Conservation (phyloP, 495 filamentous ascomycete species). For the Podospora didyma region DNA sequence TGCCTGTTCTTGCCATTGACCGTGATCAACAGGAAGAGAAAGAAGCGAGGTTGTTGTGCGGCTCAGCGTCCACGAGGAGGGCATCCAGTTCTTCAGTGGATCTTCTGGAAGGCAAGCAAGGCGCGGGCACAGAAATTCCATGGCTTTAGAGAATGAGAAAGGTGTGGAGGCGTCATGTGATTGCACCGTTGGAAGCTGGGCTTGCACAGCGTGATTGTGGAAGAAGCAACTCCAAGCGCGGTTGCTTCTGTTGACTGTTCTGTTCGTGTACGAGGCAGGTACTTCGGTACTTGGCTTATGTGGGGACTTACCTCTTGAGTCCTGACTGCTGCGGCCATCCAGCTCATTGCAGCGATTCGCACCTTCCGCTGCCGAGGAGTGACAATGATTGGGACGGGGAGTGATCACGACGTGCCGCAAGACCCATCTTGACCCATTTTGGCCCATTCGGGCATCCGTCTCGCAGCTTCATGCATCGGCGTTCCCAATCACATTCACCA, state of each 20-base stretch:
- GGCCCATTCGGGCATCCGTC: not conserved
- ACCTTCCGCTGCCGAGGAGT: not conserved
- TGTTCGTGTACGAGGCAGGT: too few species aligned
- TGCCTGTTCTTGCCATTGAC: too few species aligned
- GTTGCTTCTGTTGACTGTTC: too few species aligned
- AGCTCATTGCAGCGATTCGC: not conserved
- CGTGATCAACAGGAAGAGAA: too few species aligned
- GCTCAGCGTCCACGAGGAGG: too few species aligned
- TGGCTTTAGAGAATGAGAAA: not conserved
- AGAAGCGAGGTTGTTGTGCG: too few species aligned
- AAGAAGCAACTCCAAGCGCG: too few species aligned
- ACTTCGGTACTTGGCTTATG: not conserved
- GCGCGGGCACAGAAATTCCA: not conserved
- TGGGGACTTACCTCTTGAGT: not conserved
- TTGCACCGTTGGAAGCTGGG: conserved; percentile 1
- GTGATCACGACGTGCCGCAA: conserved; percentile 4
- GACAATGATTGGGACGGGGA: conserved; percentile 15
- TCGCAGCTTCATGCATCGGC: not conserved
- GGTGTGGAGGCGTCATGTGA: conserved; percentile 11
- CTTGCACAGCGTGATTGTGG: too few species aligned
- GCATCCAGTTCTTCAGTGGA: not conserved
- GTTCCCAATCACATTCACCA: not conserved
- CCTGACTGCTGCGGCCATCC: not conserved
- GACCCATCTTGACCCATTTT: not conserved
- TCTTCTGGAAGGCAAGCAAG: not conserved